Evolutionary conservation across 305 asterid genomes (phyloP).

Genomic region (Fraxinus velutina): DNA sequence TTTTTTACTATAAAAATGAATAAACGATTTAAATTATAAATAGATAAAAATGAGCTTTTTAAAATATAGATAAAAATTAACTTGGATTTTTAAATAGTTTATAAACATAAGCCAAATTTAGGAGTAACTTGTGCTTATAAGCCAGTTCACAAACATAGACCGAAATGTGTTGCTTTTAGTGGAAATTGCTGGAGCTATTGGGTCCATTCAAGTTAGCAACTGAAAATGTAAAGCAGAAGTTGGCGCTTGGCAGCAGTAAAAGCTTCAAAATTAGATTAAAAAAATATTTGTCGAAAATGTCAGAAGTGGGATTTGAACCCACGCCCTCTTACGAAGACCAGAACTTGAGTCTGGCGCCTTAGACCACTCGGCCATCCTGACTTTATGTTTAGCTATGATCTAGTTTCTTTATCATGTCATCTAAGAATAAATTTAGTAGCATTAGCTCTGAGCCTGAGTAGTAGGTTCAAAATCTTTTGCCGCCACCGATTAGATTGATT

Average conservation of each 20-base stretch:
- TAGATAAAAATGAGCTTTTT: background rate
- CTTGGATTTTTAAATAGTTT: too few relatives aligned
- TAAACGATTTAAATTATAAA: too few relatives aligned
- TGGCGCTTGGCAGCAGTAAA: background rate
- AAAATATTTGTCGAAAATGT: background rate
- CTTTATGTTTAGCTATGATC: background rate
- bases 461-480: background rate
- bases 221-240: background rate
- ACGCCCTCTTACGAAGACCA: constrained; percentile 64
- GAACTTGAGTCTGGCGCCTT: constrained; percentile 85
- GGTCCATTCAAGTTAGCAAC: background rate
- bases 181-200: background rate
- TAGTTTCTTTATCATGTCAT: background rate
- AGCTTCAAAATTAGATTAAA: background rate
- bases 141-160: background rate
- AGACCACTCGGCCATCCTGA: constrained; percentile 86
- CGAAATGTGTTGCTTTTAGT: background rate
- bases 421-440: background rate
- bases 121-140: background rate
- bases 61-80: background rate
- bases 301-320: constrained; percentile 62
- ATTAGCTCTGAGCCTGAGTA: too few relatives aligned
- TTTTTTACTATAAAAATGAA: too few relatives aligned
- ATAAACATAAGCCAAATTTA: too few relatives aligned
- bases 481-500: background rate